Evolutionary conservation across 2,329 filamentous ascomycete genomes (phyloP), one percentile per base, ranked within the genome.

Genomic region (Nothopassalora personata): DNA sequence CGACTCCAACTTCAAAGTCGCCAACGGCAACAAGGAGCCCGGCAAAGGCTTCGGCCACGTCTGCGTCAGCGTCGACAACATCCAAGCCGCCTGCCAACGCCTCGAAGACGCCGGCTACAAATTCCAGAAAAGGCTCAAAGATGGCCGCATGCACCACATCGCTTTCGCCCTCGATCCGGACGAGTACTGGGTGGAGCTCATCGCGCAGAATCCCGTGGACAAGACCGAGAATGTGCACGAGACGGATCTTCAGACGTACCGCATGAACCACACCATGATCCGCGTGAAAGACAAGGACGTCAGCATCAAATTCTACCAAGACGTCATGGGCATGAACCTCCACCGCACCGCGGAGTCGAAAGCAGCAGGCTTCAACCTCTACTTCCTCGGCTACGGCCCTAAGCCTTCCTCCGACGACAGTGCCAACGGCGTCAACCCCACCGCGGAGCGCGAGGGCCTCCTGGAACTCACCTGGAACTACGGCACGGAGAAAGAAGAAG

Each of bases 121-220:
- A 63, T 99, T 97, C 77, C 91, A 97, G 81, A 97, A 97, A 85
- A 95, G 90, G 77, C 80, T 97, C 58, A 85, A 85, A 0, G 93
- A 97, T 66, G 94, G 94, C 2, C 83, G 87, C 58, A 96, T 95
- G 90, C 83, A 82, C 70, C 77, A 89, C 70, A 96, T 97, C 70
- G 94, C 93, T 0, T 61, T 63, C 36, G 57, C 61, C 27, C 46
- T 63, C 36, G 60, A 63, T 28, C 60, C 60, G 3, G 60, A 63
- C 48, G 60, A 63, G 27, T 79, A 80, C 65, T 79, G 79, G 89
- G 87, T 94, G 3, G 90, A 94, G 75, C 81, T 95, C 49, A 85
- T 95, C 67, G 86, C 87, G 9, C 87, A 89, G 73, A 89, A 88
- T 70, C 77, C 69, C 47, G 72, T 91, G 5, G 86, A 91, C 64